These are phyloP conservation scores for Asterella californica DNA, from an alignment of 225 moss, liverwort and hornwort species.

Conservation along the genomic window DNA sequence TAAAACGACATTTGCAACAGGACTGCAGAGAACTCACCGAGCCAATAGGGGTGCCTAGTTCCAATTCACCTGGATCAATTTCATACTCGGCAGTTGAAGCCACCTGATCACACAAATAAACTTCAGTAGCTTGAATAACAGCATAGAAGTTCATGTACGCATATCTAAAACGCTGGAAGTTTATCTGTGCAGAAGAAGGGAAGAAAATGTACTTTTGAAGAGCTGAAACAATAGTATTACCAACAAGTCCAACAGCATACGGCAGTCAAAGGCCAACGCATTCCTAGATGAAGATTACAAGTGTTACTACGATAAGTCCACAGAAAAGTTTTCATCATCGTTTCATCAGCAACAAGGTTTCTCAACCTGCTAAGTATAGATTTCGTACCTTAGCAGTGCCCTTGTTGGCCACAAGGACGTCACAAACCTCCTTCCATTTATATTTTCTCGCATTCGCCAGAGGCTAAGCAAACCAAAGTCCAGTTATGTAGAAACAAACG, in stretches of 20 bases:
- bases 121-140: neutral
- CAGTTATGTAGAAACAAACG: no score
- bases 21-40: neutral
- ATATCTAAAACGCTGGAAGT: neutral
- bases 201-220: neutral
- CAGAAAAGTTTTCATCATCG: neutral
- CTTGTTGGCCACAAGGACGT: neutral
- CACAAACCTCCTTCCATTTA: constrained; percentile 4
- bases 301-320: neutral
- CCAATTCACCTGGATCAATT: constrained; percentile 4
- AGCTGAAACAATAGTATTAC: neutral
- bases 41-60: constrained; percentile 19
- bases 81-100: constrained; percentile 9
- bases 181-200: neutral
- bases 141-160: neutral
- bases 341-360: neutral
- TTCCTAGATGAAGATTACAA: neutral
- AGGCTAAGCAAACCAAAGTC: constrained; percentile 18
- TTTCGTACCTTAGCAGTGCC: constrained; percentile 15
- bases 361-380: neutral
- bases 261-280: neutral
- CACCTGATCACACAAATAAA: neutral
- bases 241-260: neutral
- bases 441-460: constrained; percentile 26
- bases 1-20: neutral